Base-by-base conservation (phyloP, 345 rosid genomes). In the Citropsis articulata region DNA sequence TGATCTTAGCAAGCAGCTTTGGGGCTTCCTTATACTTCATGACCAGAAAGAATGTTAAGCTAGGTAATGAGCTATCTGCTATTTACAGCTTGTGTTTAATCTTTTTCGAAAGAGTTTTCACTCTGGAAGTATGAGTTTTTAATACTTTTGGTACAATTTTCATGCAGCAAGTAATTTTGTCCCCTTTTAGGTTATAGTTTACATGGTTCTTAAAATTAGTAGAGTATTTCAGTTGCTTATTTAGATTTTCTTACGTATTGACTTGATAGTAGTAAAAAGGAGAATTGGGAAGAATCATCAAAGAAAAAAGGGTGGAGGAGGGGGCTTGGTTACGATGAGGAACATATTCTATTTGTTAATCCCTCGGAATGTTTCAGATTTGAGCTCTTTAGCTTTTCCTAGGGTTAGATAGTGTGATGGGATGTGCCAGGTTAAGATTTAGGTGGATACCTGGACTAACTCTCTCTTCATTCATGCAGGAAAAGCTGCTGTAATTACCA, bases 1-100 rank as follows among this genome's bases (percentile, higher is more conserved):
- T 94, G 65, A 85, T 92, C 75, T 81, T 96, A 62, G 97, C 98
- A 3, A 75, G 84, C 27, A 92, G 98, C 83, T 91, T 96, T 57
- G 99, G 99, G 57, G 98, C 95, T 80, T 94, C 98, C 77, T 79
- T 96, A 45, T 96, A 91, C 86, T 94, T 96, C 90, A 86, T 94
- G 97, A 91, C 95, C 77, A 90, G 61, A 83, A 89, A 66, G 88
- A 94, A 92, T 62, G 89, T 96, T 70, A 96, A 88, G 86, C 81
- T 92, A 86, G 97, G 99, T 96, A 88, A 77, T 82, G 68, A 69
- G 68, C 4, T 76, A 38, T 77, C 62, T 66, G 48, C 42, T n/a
- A 27, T 13, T 24, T 57, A n/a, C 68, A 28, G 42, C 25, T 35
- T 30, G 45, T 5, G 2, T 61, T 40, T 62, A 24, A 61, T 18